phyloP scores from a whole-genome alignment of 1,284 basidiomycete species.

The Kwoniella shivajii region DNA sequence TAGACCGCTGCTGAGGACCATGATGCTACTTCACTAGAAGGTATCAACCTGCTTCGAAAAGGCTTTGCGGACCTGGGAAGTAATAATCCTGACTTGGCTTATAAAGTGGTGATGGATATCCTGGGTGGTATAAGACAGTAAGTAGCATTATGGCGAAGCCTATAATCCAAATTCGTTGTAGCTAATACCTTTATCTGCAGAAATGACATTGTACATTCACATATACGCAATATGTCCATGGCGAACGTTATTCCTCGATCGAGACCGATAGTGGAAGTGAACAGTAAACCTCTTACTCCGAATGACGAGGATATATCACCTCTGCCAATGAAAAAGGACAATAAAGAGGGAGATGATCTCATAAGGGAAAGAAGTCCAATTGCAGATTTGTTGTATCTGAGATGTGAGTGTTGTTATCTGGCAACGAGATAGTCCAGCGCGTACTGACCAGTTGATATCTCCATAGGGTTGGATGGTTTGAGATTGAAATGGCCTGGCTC shows the following conservation, averaged over 20 bases:
- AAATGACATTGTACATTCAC: slow-evolving; percentile 39
- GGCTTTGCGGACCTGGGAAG: slow-evolving; percentile 83
- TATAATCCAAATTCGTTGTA: neutral
- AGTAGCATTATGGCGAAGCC: slow-evolving; percentile 48
- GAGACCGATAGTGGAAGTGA: slow-evolving; percentile 10
- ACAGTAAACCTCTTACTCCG: slow-evolving; percentile 1
- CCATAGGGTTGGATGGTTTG: slow-evolving; percentile 77
- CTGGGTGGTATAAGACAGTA: slow-evolving; percentile 88
- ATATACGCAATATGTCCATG: slow-evolving; percentile 45
- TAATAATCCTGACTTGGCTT: slow-evolving; percentile 78
- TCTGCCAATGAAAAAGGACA: neutral
- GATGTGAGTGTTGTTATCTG: slow-evolving; percentile 58
- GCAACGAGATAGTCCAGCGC: neutral
- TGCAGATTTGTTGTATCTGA: slow-evolving; percentile 88
- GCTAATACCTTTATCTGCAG: slow-evolving; percentile 12
- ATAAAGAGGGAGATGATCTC: slow-evolving; percentile 26
- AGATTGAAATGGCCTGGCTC: slow-evolving; percentile 75
- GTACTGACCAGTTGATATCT: slow-evolving; percentile 5
- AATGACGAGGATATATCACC: neutral
- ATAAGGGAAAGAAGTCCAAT: slow-evolving; percentile 65
- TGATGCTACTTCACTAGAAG: slow-evolving; percentile 83
- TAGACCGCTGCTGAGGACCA: slow-evolving; percentile 78
- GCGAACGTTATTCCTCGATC: slow-evolving; percentile 24
- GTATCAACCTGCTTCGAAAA: slow-evolving; percentile 81
- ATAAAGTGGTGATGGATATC: slow-evolving; percentile 82